Base-by-base conservation (phyloP, 345 rosid genomes). In the Melastoma malabathricum region DNA sequence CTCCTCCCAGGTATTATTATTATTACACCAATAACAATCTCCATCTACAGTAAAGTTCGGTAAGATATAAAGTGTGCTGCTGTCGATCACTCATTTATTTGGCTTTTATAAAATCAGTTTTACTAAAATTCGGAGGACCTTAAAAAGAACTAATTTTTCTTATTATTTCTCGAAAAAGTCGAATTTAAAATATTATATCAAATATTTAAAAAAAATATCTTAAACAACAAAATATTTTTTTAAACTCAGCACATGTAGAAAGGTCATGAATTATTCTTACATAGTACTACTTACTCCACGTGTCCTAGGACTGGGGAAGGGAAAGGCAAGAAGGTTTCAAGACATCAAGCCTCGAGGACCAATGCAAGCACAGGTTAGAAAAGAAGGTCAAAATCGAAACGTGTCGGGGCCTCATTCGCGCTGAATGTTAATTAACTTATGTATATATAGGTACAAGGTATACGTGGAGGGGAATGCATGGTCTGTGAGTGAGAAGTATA, bases 401-500 rank as follows among this genome's bases (percentile, higher is more conserved):
- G 25, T 22, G 25, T 22, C 25, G 2, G 25, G 2, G 25, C 25
- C 25, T 22, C 25, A 50, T 41, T 38, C 16, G 18, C n/a, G 9
- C 14, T n/a, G 15, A 14, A 22, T 16, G 19, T 29, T n/a, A 22
- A 22, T 22, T 1, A 22, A 4, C 4, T 22, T 44, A 25, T 46
- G 2, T 14, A 52, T 18, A 13, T 13, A 48, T 46, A 75, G 81
- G 68, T 76, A 76, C 51, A 76, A 76, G 62, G 69, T 76, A 34
- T 72, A 76, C n/a, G 57, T 76, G 48, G 78, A 76, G 64, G 81
- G 81, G 29, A 47, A 54, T 27, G 73, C 69, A 0, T 77, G 79
- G 83, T 77, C 83, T 0, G 79, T 74, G 52, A 74, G 79, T 31
- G 69, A 68, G 55, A 76, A 76, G 50, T 76, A 76, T 19, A 72